Evolutionary conservation across 2,329 filamentous ascomycete species (phyloP).

Genomic region (Aspergillus thermomutatus): DNA sequence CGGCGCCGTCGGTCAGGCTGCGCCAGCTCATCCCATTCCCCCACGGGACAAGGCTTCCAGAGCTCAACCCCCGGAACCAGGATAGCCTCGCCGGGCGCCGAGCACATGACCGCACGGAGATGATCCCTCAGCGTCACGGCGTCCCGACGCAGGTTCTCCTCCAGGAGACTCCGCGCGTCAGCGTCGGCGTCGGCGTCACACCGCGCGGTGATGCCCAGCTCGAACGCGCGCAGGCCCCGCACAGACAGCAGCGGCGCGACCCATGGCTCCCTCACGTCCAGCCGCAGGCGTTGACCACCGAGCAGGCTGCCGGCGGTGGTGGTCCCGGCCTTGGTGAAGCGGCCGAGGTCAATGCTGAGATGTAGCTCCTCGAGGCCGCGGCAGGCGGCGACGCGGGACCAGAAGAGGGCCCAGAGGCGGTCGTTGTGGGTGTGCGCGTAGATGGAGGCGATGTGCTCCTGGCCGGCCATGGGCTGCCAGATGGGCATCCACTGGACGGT

Average conservation of each 20-base stretch:
- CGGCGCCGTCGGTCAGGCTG: background rate
- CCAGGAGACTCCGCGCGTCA: conserved; percentile 19
- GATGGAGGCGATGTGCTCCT: conserved; percentile 28
- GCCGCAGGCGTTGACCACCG: conserved; percentile 22
- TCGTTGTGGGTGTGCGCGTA: conserved; percentile 38
- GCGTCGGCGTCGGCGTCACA: conserved; percentile 31
- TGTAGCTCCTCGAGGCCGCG: conserved; percentile 17
- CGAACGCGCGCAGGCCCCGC: conserved; percentile 27
- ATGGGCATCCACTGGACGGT: conserved; percentile 34
- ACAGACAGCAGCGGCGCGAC: conserved; percentile 27
- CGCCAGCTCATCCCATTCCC: background rate
- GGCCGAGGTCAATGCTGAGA: conserved; percentile 30
- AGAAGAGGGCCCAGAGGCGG: conserved; percentile 30
- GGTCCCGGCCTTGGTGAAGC: conserved; percentile 24
- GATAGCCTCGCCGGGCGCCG: conserved; percentile 5
- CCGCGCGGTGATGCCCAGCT: conserved; percentile 32
- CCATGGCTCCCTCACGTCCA: conserved; percentile 27
- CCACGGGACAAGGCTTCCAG: background rate
- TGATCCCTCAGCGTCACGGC: conserved; percentile 24
- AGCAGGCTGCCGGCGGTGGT: conserved; percentile 12
- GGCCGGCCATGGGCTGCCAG: conserved; percentile 32
- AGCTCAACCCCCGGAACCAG: conserved; percentile 3
- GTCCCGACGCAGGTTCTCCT: conserved; percentile 25
- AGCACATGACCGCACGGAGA: conserved; percentile 25
- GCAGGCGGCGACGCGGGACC: conserved; percentile 22